Conservation (phyloP, 352 stramenopile species). For the Aphanomyces stellatus region DNA sequence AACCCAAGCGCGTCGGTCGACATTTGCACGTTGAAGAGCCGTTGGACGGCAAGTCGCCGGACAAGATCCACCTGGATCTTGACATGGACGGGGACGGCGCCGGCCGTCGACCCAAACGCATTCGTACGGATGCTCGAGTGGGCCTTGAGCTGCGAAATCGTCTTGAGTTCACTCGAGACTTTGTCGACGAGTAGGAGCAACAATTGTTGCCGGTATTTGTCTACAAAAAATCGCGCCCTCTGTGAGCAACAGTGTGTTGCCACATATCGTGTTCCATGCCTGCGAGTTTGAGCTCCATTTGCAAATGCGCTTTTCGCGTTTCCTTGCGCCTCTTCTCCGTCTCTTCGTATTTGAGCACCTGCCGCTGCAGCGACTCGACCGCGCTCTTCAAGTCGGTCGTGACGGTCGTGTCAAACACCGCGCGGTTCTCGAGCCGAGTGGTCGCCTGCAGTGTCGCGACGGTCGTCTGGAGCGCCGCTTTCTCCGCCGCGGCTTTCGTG, state of each 20-base stretch:
- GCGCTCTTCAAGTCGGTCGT: constrained; percentile 38
- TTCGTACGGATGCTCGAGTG: constrained; percentile 3
- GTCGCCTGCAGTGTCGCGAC: constrained; percentile 37
- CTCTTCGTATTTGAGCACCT: constrained; percentile 45
- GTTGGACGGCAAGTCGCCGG: constrained; percentile 42
- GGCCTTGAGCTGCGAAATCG: neutral
- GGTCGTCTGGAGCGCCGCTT: constrained; percentile 38
- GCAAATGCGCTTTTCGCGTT: constrained; percentile 38
- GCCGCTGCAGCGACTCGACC: constrained; percentile 29
- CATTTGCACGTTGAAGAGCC: constrained; percentile 51
- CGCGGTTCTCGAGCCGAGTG: constrained; percentile 46
- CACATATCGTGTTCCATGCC: constrained; percentile 10
- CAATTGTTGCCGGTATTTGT: neutral
- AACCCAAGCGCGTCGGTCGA: constrained; percentile 36
- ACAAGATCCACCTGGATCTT: constrained; percentile 28
- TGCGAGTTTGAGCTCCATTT: constrained; percentile 47
- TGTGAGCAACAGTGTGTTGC: neutral
- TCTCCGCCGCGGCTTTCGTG: constrained; percentile 34
- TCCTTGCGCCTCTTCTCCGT: constrained; percentile 38
- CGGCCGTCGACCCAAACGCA: neutral
- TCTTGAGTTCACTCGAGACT: neutral
- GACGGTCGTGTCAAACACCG: constrained; percentile 32
- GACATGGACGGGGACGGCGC: neutral
- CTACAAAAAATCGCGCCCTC: neutral
- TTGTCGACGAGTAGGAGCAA: neutral